Evolutionary conservation across 1,284 basidiomycete species (phyloP).

Genomic region (Malassezia restricta): DNA sequence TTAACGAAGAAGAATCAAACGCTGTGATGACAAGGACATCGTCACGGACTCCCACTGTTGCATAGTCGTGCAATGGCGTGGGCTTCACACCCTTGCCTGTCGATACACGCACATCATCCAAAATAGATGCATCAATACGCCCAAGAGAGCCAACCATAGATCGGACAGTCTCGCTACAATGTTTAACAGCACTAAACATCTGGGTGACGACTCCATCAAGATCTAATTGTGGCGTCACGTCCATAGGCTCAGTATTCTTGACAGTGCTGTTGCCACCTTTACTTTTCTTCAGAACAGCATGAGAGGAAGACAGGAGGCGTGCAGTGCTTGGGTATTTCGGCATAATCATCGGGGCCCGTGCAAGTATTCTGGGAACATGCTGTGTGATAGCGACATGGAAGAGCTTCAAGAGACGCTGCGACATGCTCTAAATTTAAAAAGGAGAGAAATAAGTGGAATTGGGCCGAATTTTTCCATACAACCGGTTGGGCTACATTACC

Average conservation of each 20-base stretch:
- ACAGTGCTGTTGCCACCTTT: background rate
- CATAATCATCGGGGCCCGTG: too few relatives aligned
- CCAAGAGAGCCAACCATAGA: slow-evolving; percentile 6
- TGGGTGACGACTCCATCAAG: background rate
- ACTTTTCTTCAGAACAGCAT: slow-evolving; percentile 8
- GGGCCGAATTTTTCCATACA: background rate
- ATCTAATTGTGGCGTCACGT: slow-evolving; percentile 10
- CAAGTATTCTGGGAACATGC: too few relatives aligned
- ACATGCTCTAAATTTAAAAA: background rate
- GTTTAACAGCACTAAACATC: background rate
- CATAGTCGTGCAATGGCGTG: slow-evolving; percentile 33
- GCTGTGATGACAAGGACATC: slow-evolving; percentile 33
- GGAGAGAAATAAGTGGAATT: background rate
- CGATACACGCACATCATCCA: slow-evolving; percentile 30
- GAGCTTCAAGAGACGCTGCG: background rate
- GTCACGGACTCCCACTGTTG: slow-evolving; percentile 40
- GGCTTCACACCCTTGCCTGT: slow-evolving; percentile 13
- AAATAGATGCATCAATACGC: slow-evolving; percentile 17
- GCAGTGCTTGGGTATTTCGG: too few relatives aligned
- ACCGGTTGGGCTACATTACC: background rate
- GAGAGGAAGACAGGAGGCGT: background rate
- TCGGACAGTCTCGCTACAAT: slow-evolving; percentile 10
- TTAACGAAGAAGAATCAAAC: slow-evolving; percentile 34
- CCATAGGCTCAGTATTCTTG: slow-evolving; percentile 1
- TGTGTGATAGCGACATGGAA: background rate